Evolutionary conservation across 371 early-diverging fungal species (phyloP), one percentile per base, ranked within the genome.

Genomic region (Apophysomyces elegans): DNA sequence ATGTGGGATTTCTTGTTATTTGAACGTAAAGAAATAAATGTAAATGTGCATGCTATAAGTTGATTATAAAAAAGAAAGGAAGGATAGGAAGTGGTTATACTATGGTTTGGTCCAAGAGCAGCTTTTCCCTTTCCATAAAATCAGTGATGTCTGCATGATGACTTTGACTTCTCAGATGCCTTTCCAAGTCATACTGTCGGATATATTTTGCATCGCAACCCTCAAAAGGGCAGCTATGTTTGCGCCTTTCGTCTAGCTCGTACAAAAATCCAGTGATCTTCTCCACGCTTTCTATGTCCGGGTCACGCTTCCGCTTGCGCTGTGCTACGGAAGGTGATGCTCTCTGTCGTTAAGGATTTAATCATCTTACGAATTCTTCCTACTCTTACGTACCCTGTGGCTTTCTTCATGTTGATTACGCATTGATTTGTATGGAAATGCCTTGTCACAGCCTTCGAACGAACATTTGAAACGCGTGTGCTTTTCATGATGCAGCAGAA

Each of bases 391-490:
- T 59, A 72, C 68, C 65, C 61, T 71, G 69, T 68, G 83, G 7
- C 73, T 64, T 37, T 70, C 57, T 59, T 65, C 45, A 64, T 90
- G 89, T 16, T 79, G 69, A 32, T 79, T 73, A 1, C 87, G 69
- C 9, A 85, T 67, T n/a, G 87, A 88, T 61, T 83, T 85, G 65
- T 81, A 86, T 5, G 80, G 75, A 61, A 89, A 91, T 4, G 72
- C 70, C 47, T 77, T 74, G 7, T 47, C 68, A 63, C 91, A 91
- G 1, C 73, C 77, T 8, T 76, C 78, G 43, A 75, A 60, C 9
- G 70, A 66, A 66, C 88, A 86, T 60, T 75, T 77, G 69, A 71
- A 78, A 14, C 69, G 69, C 1, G 56, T 60, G 2, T 65, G 45
- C 14, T 70, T 71, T 66, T 80, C 74, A 62, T 89, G 90, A 1